Conservation (phyloP, 345 rosid species). For the Aurinia saxatilis region DNA sequence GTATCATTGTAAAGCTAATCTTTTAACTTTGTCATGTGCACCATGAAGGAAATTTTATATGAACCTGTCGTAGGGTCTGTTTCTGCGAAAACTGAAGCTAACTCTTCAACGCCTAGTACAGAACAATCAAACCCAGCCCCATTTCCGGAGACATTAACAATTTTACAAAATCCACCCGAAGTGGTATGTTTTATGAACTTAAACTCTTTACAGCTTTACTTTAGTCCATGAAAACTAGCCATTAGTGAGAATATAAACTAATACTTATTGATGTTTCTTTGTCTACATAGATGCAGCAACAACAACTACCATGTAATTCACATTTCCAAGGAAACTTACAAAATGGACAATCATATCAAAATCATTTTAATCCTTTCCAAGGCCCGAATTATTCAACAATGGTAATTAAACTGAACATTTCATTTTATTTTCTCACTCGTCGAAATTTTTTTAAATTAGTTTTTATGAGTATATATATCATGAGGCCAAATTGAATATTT, state of each 20-base stretch:
- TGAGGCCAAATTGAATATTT: too few species aligned
- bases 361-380: background rate
- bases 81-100: background rate
- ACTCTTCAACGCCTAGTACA: background rate
- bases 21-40: background rate
- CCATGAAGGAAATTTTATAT: background rate
- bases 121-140: background rate
- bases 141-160: slow-evolving; percentile 1
- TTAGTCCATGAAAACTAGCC: background rate
- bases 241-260: background rate
- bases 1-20: background rate
- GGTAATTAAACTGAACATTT: background rate
- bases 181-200: background rate
- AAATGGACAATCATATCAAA: background rate
- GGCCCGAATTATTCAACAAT: background rate
- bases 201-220: background rate
- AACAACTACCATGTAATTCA: background rate
- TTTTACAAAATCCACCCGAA: background rate
- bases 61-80: background rate
- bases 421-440: too few species aligned
- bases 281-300: background rate
- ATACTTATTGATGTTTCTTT: background rate
- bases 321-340: too few species aligned
- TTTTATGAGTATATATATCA: too few species aligned
- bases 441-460: too few species aligned